Conservation (phyloP, 2,329 filamentous ascomycete genomes). For the Cryphonectria naterciae region DNA sequence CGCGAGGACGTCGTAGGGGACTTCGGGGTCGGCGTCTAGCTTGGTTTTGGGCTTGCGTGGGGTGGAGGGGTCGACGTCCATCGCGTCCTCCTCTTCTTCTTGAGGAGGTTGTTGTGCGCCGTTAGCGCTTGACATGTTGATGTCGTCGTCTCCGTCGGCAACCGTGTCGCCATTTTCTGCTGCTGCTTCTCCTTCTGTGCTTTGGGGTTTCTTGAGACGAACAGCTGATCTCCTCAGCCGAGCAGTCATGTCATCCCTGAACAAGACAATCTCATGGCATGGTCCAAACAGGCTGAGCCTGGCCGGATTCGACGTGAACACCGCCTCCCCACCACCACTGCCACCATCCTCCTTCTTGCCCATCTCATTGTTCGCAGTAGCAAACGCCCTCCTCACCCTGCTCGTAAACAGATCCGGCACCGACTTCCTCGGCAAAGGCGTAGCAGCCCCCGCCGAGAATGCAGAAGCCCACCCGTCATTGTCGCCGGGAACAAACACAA, state of each 20-base stretch:
- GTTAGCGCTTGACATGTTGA: conserved; percentile 40
- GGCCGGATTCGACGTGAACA: conserved; percentile 89
- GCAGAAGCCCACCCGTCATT: conserved; percentile 96
- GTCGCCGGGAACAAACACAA: conserved; percentile 92
- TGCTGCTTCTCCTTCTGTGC: conserved; percentile 37
- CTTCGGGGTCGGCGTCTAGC: conserved; percentile 23
- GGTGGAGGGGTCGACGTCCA: conserved; percentile 46
- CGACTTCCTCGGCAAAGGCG: conserved; percentile 68
- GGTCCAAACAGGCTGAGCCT: conserved; percentile 85
- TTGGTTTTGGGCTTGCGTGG: conserved; percentile 26
- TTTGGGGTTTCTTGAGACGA: conserved; percentile 58
- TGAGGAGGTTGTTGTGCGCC: conserved; percentile 33
- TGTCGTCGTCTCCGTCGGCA: conserved; percentile 33
- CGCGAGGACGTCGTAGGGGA: conserved; percentile 57
- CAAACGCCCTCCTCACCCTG: conserved; percentile 79
- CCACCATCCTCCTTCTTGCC: conserved; percentile 51
- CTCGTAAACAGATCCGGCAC: conserved; percentile 92
- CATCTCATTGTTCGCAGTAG: conserved; percentile 73
- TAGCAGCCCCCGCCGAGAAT: conserved; percentile 75
- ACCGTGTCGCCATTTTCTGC: conserved; percentile 34
- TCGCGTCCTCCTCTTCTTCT: conserved; percentile 38
- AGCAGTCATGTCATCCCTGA: conserved; percentile 83
- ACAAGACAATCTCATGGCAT: conserved; percentile 82
- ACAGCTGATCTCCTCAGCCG: conserved; percentile 79
- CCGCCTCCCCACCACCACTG: conserved; percentile 72